Evolutionary conservation across 1,139 yeast genomes (phyloP), one percentile per base, ranked within the genome.

Genomic region (Yamadazyma taylorii): DNA sequence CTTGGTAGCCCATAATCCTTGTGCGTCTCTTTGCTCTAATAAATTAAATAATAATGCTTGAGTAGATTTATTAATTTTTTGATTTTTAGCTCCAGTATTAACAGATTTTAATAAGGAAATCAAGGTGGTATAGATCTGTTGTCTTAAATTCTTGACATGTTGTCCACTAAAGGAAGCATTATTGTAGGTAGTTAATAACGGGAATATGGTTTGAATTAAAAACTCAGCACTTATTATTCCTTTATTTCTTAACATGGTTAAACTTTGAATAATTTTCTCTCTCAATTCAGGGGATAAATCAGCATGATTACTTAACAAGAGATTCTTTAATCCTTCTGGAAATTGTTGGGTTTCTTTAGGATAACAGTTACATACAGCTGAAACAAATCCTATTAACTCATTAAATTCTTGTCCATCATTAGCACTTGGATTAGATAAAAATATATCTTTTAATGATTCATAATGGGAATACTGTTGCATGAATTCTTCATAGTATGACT

Each of bases 1-100:
- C 55, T 88, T 89, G 8, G 97, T 86, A 4, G 98, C 97, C 97
- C 98, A 92, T 22, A 92, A 66, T 28, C 97, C 97, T 54, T 81
- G 85, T 32, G 81, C 67, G 50, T 84, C 90, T 42, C 85, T 79
- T 50, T 83, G 85, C 46, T 85, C 92, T 34, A 92, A 68, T 46
- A 90, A 68, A 51, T 86, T 87, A 68, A 94, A 90, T 38, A 95
- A 74, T 40, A 92, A 64, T 0, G 97, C 96, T 61, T 92, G 98
- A 1, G 96, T 86, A 13, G 90, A 81, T 55, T 85, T 75, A 61
- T 92, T 92, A 46, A 92, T 69, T 58, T 85, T 87, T 55, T 88
- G 96, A 59, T 88, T 87, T 55, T 82, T 85, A 8, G 95, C 71
- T 12, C 94, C 92, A 10, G 87, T 79, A 56, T 92, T 92, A 41